Base-by-base conservation (phyloP, 192 early-diverging fungal species). In the Podila minutissima region DNA sequence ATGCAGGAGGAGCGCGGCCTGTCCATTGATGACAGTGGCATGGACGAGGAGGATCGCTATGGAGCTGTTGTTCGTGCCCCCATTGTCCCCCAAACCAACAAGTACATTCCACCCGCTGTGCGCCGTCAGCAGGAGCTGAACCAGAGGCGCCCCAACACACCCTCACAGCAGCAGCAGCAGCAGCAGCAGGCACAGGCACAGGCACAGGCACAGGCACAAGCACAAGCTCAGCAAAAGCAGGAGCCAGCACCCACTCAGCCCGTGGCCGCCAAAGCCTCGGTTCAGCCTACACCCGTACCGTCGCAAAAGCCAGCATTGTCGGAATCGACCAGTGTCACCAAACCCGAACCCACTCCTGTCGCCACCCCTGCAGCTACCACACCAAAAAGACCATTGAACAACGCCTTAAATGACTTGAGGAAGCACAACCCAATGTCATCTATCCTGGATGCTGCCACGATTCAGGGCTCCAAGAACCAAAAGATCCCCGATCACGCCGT, bases 21-120 rank as follows among this genome's bases (percentile, higher is more conserved):
- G 22, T 68, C 79, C 15, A 84, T 88, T 15, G 90, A 93, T 51
- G 90, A 88, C 55, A 84, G 83, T 59, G 86, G 86, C 11, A 84
- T 95, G 71, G 96, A 98, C 72, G 98, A 99, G 79, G 97, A 99
- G 72, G 96, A 97, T 60, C 87, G 88, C 38, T 98, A 95, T 67
- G 90, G 92, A 55, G 92, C 94, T 37, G 91, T 98, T 74, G 81
- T 95, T 82, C 84, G 95, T 59, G 86, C 89, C 69, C 73, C 76
- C 2, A 86, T 86, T 28, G 9, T 69, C 31, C 70, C 81, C 26
- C 68, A 62, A 53, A 86, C 95, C 7, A 95, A 92, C 68, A 94
- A 94, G 74, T 97, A 98, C 58, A 91, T 95, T 50, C 96, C 96
- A 15, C 97, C 97, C 11, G 92, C 90, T 24, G 77, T 93, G 75